Evolutionary conservation across 2,329 filamentous ascomycete species (phyloP).

Genomic region (Alternaria brassicae): DNA sequence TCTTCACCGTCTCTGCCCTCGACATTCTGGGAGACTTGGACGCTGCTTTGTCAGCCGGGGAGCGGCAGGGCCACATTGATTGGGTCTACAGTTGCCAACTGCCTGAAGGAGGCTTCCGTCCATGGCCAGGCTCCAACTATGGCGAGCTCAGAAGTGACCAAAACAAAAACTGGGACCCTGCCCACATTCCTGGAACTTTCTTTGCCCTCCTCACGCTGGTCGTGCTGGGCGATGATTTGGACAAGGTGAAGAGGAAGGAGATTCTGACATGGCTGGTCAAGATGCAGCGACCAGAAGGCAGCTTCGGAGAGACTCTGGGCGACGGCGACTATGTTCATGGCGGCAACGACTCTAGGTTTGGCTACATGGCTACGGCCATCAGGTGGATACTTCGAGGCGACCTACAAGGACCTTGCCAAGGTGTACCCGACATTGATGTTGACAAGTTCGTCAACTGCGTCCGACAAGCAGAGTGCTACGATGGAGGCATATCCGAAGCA

Average conservation of each 20-base stretch:
- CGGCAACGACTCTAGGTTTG: constrained; percentile 84
- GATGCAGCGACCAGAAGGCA: constrained; percentile 83
- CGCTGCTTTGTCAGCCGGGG: constrained; percentile 60
- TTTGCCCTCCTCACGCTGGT: constrained; percentile 82
- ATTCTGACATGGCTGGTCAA: constrained; percentile 76
- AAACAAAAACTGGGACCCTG: constrained; percentile 71
- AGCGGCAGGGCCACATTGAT: constrained; percentile 64
- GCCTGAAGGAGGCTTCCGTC: constrained; percentile 84
- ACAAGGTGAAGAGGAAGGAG: constrained; percentile 69
- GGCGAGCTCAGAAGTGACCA: constrained; percentile 56
- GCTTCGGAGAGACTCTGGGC: constrained; percentile 83
- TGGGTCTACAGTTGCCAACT: constrained; percentile 92
- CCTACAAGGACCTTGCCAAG: constrained; percentile 60
- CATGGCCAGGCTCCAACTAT: constrained; percentile 74
- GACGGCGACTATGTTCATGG: constrained; percentile 71
- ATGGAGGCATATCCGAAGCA: constrained; percentile 82
- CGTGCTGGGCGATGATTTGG: constrained; percentile 66
- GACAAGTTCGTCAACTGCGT: constrained; percentile 74
- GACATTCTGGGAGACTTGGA: constrained; percentile 76
- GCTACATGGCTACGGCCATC: constrained; percentile 81
- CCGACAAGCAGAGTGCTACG: constrained; percentile 73
- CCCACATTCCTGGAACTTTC: constrained; percentile 86
- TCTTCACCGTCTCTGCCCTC: constrained; percentile 85
- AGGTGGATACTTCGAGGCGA: constrained; percentile 79
- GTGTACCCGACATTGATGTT: constrained; percentile 76